Evolutionary conservation across 2,329 filamentous ascomycete species (phyloP), one percentile per base, ranked within the genome.

Genomic region (Penicillium sp.): DNA sequence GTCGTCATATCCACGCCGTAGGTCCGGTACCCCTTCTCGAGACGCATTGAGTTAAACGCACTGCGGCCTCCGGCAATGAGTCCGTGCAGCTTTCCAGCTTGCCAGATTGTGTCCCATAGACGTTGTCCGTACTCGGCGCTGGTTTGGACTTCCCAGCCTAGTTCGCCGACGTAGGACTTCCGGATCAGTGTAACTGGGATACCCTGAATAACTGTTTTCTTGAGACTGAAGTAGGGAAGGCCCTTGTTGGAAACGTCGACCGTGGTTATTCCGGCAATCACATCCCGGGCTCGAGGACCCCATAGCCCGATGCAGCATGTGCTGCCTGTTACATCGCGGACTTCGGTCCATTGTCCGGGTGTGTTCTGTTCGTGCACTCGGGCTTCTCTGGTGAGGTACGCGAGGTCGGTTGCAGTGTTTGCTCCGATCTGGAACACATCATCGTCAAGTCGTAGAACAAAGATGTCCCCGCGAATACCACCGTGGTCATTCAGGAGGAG

Each of bases 271-370:
- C 61, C 58, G 4, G 63, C 57, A 33, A 83, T 71, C 0, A 83
- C 74, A 2, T 80, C 73, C 4, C 71, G 67, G 0, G 80, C 70
- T 10, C 68, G 72, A 39, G 81, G 81, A 0, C 81, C 81, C 79
- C 80, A 84, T 15, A 84, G 75, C 0, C 81, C 81, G 19, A 84
- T 71, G 51, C 77, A 78, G 59, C 80, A 83, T 0, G 79, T 82
- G 3, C 72, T 75, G 1, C 78, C 77, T 0, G 81, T 84, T 39
- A 82, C 72, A 37, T 84, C 81, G 29, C 75, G 75, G 0, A 83
- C 76, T 15, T 77, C 72, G 0, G 73, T 74, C 65, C 70, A 75
- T 37, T 70, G 60, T 4, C 59, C 62, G 0, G 34, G 42, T 7
- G 57, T 65, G 0, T 58, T 55, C 48, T 72, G 66, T 2, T 61